A percentile compares a stretch with the other conserved stretches of the same genome.
phyloP scores from a whole-genome alignment of 306 rosid species.

The Urtica urens region DNA sequence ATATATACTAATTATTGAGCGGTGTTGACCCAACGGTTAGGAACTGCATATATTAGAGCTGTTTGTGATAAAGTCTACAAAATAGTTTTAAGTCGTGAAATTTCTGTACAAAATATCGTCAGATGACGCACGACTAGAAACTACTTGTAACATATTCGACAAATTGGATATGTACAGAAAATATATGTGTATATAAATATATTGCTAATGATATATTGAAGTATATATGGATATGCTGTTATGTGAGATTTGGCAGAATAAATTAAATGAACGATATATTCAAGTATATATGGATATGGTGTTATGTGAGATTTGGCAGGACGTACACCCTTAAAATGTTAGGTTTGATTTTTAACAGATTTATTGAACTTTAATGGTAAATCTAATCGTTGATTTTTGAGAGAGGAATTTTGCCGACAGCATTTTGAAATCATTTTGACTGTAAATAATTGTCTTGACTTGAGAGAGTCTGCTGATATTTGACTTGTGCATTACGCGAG shows the following conservation, averaged over 20 bases:
- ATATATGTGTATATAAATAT: no score
- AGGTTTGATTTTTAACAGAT: conserved; percentile 1
- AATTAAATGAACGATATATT: neutral
- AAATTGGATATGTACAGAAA: no score
- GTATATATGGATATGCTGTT: no score
- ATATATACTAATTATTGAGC: no score
- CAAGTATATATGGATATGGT: conserved; percentile 25
- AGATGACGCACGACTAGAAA: no score
- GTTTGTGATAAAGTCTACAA: no score
- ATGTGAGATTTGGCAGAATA: neutral
- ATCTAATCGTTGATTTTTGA: conserved; percentile 28
- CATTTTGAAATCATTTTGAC: conserved; percentile 3
- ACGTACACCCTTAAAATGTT: conserved; percentile 26
- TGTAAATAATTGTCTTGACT: neutral
- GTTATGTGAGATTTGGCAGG: conserved; percentile 36
- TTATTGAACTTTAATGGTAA: conserved; percentile 20
- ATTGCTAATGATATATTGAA: no score
- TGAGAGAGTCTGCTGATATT: neutral
- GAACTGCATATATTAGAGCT: no score
- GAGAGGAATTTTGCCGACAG: conserved; percentile 28
- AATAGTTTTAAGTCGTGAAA: no score
- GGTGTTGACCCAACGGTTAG: no score
- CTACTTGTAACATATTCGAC: no score
- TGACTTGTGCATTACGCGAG: conserved; percentile 15
- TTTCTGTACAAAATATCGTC: no score